Evolutionary conservation across 2,329 filamentous ascomycete genomes (phyloP).

Genomic region (Colletotrichum sp.): DNA sequence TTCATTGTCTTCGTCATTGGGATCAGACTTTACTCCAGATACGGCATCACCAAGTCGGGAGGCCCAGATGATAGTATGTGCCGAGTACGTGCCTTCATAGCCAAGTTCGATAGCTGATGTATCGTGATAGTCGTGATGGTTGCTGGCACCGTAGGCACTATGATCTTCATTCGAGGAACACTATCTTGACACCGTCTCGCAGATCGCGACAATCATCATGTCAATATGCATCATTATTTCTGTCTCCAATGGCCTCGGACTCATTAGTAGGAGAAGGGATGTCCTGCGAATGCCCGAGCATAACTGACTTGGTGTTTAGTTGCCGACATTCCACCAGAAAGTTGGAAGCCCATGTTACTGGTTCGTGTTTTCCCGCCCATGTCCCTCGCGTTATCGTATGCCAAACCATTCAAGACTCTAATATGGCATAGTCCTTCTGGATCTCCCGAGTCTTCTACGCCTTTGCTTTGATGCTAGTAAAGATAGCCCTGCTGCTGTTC

Average conservation of each 20-base stretch:
- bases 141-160: background rate
- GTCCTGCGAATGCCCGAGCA: background rate
- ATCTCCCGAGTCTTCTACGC: background rate
- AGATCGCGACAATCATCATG: background rate
- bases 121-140: background rate
- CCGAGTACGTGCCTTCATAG: background rate
- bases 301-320: background rate
- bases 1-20: background rate
- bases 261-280: background rate
- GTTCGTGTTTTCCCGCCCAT: background rate
- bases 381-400: accelerated
- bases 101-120: background rate
- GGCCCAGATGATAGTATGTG: background rate
- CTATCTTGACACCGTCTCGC: background rate
- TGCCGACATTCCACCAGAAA: background rate
- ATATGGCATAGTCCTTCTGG: background rate
- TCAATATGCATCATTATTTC: background rate
- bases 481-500: background rate
- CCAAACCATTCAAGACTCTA: background rate
- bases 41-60: background rate
- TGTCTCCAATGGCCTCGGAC: background rate
- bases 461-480: background rate
- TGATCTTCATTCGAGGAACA: background rate
- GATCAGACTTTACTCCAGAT: background rate
- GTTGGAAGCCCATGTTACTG: background rate